Evolutionary conservation across 768 basidiomycete genomes (phyloP).

Genomic region (Clitopilus hobsonii): DNA sequence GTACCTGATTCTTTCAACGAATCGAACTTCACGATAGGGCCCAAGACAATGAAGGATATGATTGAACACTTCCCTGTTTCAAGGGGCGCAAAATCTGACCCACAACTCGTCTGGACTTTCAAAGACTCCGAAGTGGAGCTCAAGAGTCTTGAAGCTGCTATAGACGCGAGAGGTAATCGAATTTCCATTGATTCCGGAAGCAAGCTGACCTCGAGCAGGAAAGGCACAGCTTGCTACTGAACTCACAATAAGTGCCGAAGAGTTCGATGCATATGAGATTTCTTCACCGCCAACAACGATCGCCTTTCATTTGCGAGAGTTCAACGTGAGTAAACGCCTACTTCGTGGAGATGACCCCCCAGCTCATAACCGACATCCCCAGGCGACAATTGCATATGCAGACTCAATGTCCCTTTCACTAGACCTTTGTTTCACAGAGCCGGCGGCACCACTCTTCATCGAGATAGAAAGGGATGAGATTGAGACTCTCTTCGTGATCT

Average conservation of each 20-base stretch:
- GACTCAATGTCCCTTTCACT: constrained; percentile 64
- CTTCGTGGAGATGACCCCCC: background rate
- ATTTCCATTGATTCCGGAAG: background rate
- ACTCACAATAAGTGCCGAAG: constrained; percentile 69
- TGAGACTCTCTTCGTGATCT: constrained; percentile 71
- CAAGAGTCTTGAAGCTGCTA: constrained; percentile 61
- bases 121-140: constrained; percentile 62
- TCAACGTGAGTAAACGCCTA: constrained; percentile 49
- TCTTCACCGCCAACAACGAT: constrained; percentile 59
- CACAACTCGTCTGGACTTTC: constrained; percentile 82
- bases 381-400: constrained; percentile 81
- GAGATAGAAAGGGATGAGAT: constrained; percentile 65
- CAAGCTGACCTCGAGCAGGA: constrained; percentile 28
- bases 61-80: constrained; percentile 75
- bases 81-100: constrained; percentile 62
- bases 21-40: constrained; percentile 68
- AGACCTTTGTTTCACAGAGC: constrained; percentile 73
- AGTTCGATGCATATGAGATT: constrained; percentile 77
- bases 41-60: constrained; percentile 69
- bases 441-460: constrained; percentile 71
- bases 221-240: constrained; percentile 68
- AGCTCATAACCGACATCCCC: background rate
- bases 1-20: constrained; percentile 52
- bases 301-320: constrained; percentile 79
- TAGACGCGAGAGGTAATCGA: constrained; percentile 56